Percentiles rank a stretch among this genome's conserved stretches.
Conservation (phyloP, 2,329 filamentous ascomycete species). For the Scolecobasidium constrictum region DNA sequence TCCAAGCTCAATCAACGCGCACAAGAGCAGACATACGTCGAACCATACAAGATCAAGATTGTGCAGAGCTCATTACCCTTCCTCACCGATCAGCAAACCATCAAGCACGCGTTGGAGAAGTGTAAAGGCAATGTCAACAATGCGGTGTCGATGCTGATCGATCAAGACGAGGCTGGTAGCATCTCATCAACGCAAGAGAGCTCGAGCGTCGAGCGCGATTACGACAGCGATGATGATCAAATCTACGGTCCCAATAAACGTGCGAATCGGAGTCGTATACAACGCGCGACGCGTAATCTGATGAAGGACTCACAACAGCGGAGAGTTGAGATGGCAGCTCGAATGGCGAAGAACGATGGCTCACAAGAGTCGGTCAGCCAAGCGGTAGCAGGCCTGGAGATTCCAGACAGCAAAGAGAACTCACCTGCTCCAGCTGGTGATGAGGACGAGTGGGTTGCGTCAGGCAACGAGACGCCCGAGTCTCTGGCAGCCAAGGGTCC, state of each 20-base stretch:
- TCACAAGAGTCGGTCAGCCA: slow-evolving; percentile 23
- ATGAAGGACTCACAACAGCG: slow-evolving; percentile 14
- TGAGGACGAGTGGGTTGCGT: slow-evolving; percentile 11
- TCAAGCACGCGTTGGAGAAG: slow-evolving; percentile 41
- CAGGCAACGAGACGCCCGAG: not conserved
- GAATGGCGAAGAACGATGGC: slow-evolving; percentile 18
- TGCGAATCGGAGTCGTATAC: slow-evolving; percentile 33
- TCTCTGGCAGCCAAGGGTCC: slow-evolving; percentile 1
- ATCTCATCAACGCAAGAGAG: slow-evolving; percentile 32
- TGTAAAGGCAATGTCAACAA: slow-evolving; percentile 43
- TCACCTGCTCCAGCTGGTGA: slow-evolving; percentile 15
- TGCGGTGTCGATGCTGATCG: slow-evolving; percentile 41
- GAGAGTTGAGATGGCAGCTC: slow-evolving; percentile 18
- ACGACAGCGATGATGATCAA: slow-evolving; percentile 35
- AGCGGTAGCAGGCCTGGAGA: slow-evolving; percentile 16
- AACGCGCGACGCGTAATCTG: slow-evolving; percentile 27
- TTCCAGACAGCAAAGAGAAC: slow-evolving; percentile 14
- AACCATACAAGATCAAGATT: slow-evolving; percentile 5
- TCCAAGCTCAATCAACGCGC: slow-evolving; percentile 24
- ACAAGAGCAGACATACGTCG: slow-evolving; percentile 9
- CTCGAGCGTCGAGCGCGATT: slow-evolving; percentile 41
- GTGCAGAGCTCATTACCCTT: slow-evolving; percentile 31
- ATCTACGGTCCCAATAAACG: slow-evolving; percentile 41
- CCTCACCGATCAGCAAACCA: slow-evolving; percentile 37
- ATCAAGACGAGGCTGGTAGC: slow-evolving; percentile 32